phyloP scores from a whole-genome alignment of 768 basidiomycete species.

The Kwoniella bestiolae region DNA sequence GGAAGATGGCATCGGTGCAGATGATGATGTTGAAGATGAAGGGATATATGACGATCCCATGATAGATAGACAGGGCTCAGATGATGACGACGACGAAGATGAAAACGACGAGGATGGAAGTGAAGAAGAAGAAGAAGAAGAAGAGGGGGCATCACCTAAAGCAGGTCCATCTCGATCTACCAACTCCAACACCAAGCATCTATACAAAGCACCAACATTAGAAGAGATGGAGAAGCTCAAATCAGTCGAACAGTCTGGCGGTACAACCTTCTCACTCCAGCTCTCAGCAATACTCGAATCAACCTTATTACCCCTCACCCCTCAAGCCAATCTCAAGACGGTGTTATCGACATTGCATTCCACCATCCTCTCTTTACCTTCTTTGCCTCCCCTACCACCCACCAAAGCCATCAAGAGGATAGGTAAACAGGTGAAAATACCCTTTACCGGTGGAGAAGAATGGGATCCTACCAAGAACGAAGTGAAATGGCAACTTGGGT shows the following conservation, averaged over 20 bases:
- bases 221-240: constrained; percentile 36
- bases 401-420: constrained; percentile 62
- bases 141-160: constrained; percentile 11
- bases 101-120: constrained; percentile 31
- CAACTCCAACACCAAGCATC: constrained; percentile 35
- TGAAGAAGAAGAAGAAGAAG: constrained; percentile 28
- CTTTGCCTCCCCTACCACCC: constrained; percentile 68
- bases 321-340: constrained; percentile 59
- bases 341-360: constrained; percentile 78
- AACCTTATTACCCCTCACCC: constrained; percentile 42
- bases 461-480: constrained; percentile 26
- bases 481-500: constrained; percentile 85
- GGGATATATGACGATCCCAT: constrained; percentile 27
- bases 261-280: constrained; percentile 83
- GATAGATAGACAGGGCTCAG: constrained; percentile 30
- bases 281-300: constrained; percentile 60
- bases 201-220: constrained; percentile 55
- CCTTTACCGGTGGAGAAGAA: constrained; percentile 61
- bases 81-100: constrained; percentile 23
- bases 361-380: constrained; percentile 66
- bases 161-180: constrained; percentile 32
- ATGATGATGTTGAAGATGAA: constrained; percentile 9
- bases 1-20: constrained; percentile 8
- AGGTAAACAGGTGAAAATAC: constrained; percentile 71
- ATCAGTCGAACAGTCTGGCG: constrained; percentile 53